phyloP scores from a whole-genome alignment of 2,329 filamentous ascomycete genomes.

The Pezicula radicicola region DNA sequence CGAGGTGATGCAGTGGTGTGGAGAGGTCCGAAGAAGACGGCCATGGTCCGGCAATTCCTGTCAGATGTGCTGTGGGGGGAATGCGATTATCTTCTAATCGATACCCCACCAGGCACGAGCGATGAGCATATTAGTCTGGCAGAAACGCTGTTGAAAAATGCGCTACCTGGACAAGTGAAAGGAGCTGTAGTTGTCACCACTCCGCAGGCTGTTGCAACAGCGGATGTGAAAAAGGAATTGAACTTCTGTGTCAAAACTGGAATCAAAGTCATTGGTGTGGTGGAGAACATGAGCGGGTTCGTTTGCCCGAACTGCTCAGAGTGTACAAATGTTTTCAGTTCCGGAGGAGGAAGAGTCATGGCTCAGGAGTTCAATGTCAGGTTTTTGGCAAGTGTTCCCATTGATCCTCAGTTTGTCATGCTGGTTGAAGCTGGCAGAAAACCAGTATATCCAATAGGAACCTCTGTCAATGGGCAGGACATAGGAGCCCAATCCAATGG shows the following conservation, averaged over 20 bases:
- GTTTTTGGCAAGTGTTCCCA: conserved; percentile 84
- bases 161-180: conserved; percentile 65
- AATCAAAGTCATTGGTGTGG: conserved; percentile 81
- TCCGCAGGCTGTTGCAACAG: conserved; percentile 88
- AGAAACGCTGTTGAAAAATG: conserved; percentile 71
- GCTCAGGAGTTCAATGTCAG: conserved; percentile 78
- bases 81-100: conserved; percentile 89
- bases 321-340: conserved; percentile 91
- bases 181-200: conserved; percentile 96
- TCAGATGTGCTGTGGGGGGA: conserved; percentile 85
- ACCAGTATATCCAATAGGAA: conserved; percentile 69
- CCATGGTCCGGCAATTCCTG: conserved; percentile 96
- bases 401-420: conserved; percentile 88
- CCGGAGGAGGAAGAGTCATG: conserved; percentile 87
- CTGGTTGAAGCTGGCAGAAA: conserved; percentile 72
- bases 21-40: conserved; percentile 97
- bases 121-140: conserved; percentile 96
- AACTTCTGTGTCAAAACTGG: conserved; percentile 82
- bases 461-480: conserved; percentile 55
- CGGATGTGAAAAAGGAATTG: conserved; percentile 85
- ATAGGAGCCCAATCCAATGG: conserved; percentile 33
- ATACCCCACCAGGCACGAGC: conserved; percentile 93
- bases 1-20: conserved; percentile 93
- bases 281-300: conserved; percentile 96
- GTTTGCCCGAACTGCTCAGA: conserved; percentile 79